Evolutionary conservation across 2,329 filamentous ascomycete genomes (phyloP).

Genomic region (Aspergillus sp.): DNA sequence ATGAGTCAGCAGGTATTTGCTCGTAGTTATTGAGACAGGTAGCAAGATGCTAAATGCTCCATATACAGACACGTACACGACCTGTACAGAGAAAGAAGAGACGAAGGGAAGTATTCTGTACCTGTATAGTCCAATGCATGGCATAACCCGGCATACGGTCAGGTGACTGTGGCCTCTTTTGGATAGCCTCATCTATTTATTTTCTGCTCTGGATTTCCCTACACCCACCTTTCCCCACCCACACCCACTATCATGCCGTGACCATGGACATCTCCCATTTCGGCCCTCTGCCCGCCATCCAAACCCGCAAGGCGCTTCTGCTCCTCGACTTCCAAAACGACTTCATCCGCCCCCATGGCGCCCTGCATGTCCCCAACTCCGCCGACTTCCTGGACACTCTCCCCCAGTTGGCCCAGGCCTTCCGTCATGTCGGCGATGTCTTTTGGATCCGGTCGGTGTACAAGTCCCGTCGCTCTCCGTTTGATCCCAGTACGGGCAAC

Average conservation of each 20-base stretch:
- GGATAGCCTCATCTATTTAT: too few relatives aligned
- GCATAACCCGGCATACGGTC: too few relatives aligned
- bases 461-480: conserved; percentile 49
- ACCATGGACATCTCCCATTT: conserved; percentile 24
- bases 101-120: too few relatives aligned
- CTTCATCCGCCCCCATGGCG: conserved; percentile 61
- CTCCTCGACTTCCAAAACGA: conserved; percentile 86
- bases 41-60: too few relatives aligned
- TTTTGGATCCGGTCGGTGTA: conserved; percentile 80
- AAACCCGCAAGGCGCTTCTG: conserved; percentile 61
- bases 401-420: conserved; percentile 56
- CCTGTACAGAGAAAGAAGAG: too few relatives aligned
- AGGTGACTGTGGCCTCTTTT: too few relatives aligned
- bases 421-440: conserved; percentile 63
- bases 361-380: conserved; percentile 56
- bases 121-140: too few relatives aligned
- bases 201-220: too few relatives aligned
- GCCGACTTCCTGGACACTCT: conserved; percentile 59
- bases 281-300: conserved; percentile 38
- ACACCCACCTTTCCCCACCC: not conserved
- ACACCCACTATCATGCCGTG: conserved; percentile 15
- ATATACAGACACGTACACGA: not conserved
- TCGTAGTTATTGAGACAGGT: too few relatives aligned
- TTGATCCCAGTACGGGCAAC: conserved; percentile 41
- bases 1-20: conserved; percentile 1